Percentiles rank a stretch among this genome's conserved stretches.
phyloP scores from a whole-genome alignment of 1,139 yeast genomes.

The Suhomyces kunorum region DNA sequence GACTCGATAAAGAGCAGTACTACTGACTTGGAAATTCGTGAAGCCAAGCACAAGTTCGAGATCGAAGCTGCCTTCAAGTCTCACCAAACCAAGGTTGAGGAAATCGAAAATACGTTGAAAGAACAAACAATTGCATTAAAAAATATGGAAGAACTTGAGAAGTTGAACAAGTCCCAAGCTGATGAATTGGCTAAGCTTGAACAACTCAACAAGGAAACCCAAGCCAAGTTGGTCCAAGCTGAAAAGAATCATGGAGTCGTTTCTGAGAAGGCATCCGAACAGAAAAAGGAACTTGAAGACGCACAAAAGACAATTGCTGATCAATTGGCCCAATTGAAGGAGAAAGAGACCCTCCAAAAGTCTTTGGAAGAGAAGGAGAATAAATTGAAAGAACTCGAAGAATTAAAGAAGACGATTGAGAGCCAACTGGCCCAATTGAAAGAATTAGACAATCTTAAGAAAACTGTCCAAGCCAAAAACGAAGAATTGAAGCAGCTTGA shows the following conservation, averaged over 20 bases:
- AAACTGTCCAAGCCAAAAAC: not conserved
- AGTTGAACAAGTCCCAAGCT: not conserved
- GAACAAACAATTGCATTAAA: not conserved
- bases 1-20: not conserved
- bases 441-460: not conserved
- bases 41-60: not conserved
- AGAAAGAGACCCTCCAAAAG: not conserved
- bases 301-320: not conserved
- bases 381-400: not conserved
- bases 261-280: not conserved
- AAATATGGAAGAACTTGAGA: conserved; percentile 4
- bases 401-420: not conserved
- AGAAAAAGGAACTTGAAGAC: conserved; percentile 1
- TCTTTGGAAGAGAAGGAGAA: not conserved
- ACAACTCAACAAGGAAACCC: conserved; percentile 2
- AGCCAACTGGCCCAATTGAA: not conserved
- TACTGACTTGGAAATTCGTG: not conserved
- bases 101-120: not conserved
- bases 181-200: not conserved
- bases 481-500: not conserved
- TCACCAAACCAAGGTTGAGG: not conserved
- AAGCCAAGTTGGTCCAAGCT: conserved; percentile 1
- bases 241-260: not conserved
- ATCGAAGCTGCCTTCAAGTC: not conserved
- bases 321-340: not conserved